Conservation (phyloP, 495 filamentous ascomycete species). For the Penicillium angulare region DNA sequence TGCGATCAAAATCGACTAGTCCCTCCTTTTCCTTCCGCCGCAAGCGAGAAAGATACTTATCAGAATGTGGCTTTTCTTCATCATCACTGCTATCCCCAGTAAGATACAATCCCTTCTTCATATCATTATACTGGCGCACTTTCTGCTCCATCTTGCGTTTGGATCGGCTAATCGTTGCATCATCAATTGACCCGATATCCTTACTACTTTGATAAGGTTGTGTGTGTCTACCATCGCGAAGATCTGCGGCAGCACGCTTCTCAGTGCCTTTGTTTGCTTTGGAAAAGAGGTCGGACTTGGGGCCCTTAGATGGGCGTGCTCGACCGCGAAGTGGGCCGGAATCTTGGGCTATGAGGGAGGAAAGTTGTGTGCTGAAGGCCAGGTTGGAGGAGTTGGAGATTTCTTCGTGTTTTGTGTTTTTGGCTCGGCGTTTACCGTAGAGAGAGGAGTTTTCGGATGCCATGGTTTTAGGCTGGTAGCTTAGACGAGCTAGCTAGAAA, state of each 20-base stretch:
- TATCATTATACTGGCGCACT: slow-evolving; percentile 73
- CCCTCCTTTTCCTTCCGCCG: slow-evolving; percentile 47
- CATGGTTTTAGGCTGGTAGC: slow-evolving; percentile 5
- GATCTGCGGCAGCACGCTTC: slow-evolving; percentile 58
- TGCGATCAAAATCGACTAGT: slow-evolving; percentile 89
- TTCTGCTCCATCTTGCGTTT: slow-evolving; percentile 85
- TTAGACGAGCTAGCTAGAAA: neutral
- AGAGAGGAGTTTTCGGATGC: slow-evolving; percentile 43
- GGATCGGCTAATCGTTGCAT: slow-evolving; percentile 54
- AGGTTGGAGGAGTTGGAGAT: slow-evolving; percentile 71
- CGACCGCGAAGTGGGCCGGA: slow-evolving; percentile 50
- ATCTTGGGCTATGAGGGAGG: slow-evolving; percentile 63
- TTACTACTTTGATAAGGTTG: slow-evolving; percentile 35
- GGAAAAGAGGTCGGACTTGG: slow-evolving; percentile 69
- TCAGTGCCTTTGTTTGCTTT: slow-evolving; percentile 67
- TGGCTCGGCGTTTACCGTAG: slow-evolving; percentile 70
- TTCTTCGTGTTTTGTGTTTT: slow-evolving; percentile 46
- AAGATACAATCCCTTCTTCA: slow-evolving; percentile 70
- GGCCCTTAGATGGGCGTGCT: slow-evolving; percentile 58
- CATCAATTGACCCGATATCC: slow-evolving; percentile 43
- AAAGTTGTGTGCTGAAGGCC: slow-evolving; percentile 75
- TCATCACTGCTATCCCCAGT: slow-evolving; percentile 38
- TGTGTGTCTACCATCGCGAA: slow-evolving; percentile 39
- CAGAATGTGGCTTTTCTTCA: slow-evolving; percentile 30
- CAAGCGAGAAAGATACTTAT: slow-evolving; percentile 31